Conservation (phyloP, 2,329 filamentous ascomycete genomes). For the Clonostachys rosea region DNA sequence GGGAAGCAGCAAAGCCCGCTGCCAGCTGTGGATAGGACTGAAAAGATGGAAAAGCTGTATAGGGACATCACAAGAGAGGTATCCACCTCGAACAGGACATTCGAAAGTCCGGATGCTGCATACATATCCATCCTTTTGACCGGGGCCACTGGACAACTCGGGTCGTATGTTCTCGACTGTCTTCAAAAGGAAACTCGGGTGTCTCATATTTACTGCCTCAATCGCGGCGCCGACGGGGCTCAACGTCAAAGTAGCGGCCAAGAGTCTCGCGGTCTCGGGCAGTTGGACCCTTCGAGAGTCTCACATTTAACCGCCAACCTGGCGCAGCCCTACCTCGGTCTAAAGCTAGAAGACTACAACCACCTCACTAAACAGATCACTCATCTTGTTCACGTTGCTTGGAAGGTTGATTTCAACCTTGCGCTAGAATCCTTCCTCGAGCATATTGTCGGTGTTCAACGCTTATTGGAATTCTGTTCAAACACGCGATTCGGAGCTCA, state of each 20-base stretch:
- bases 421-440: conserved; percentile 16
- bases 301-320: conserved; percentile 2
- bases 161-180: conserved; percentile 61
- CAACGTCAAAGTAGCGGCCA: not conserved
- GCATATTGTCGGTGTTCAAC: conserved; percentile 43
- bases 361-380: conserved; percentile 1
- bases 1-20: conserved; percentile 1
- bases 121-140: conserved; percentile 62
- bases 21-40: not conserved
- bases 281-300: conserved; percentile 2
- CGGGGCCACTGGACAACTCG: conserved; percentile 84
- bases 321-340: conserved; percentile 1
- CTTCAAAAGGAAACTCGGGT: conserved; percentile 7
- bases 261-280: not conserved
- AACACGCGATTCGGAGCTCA: conserved; percentile 23
- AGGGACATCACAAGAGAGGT: not conserved
- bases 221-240: conserved; percentile 9
- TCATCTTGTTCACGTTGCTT: conserved; percentile 6
- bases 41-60: conserved; percentile 6
- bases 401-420: conserved; percentile 5
- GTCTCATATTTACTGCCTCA: conserved; percentile 14
- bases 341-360: conserved; percentile 3
- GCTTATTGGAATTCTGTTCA: conserved; percentile 38
- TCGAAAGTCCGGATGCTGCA: conserved; percentile 12
- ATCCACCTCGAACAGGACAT: conserved; percentile 4